Evolutionary conservation across 2,329 filamentous ascomycete genomes (phyloP), one percentile per base, ranked within the genome.

Genomic region (Colletotrichum costaricense): DNA sequence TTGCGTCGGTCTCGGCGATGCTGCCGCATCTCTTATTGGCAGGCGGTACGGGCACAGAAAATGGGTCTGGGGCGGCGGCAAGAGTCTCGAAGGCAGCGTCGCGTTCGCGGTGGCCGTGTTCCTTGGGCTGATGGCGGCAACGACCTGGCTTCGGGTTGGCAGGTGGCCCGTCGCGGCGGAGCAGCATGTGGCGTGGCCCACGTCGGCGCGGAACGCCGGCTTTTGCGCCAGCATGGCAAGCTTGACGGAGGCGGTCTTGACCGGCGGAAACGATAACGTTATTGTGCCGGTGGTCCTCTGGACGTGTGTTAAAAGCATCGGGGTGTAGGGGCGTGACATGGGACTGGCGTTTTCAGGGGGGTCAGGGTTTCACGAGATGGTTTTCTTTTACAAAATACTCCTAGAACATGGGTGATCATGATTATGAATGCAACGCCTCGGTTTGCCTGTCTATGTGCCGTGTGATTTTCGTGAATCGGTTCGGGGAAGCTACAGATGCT

Each of bases 231-330:
- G 89, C 55, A 90, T 95, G 71, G 94, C 95, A 33, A 98, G 95
- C 82, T 87, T 98, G 77, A 97, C 97, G 65, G 97, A 99, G 85
- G 95, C 97, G 30, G 96, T 98, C 59, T 85, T 99, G 75, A 98
- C 97, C 16, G 97, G 97, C 2, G 97, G 96, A 35, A 99, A 99
- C 82, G 97, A 99, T 87, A 99, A 99, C 86, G 97, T 99, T 22
- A 93, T 98, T 75, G 96, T 98, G 75, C 97, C 97, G 4, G 91
- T 99, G 70, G 92, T 97, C 63, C 84, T 99, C 74, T 99, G 97
- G 97, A 89, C 95, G 73, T 92, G 97, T 78, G 95, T 98, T 52
- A 93, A 96, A 83, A 94, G 94, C 24, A 82, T 96, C 73, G 88
- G 88, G 68, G 79, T 92, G 75, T 92, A 84, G 19, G 56, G 71